Conservation (phyloP, 148 eudicot species). For the Persicaria maculosa region DNA sequence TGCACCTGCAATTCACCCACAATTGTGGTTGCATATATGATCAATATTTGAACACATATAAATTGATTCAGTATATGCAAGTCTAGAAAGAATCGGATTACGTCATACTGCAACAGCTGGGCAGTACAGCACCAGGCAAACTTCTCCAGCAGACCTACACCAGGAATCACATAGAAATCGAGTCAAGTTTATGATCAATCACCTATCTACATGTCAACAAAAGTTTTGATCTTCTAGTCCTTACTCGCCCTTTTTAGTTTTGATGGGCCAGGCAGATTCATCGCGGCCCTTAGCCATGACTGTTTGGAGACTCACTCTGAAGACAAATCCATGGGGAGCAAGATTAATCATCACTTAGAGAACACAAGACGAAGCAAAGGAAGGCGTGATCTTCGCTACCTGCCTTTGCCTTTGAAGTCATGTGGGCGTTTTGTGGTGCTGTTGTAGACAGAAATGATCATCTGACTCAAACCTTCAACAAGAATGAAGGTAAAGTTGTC, state of each 20-base stretch:
- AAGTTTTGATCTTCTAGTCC: neutral
- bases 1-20: neutral
- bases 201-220: neutral
- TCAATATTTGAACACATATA: neutral
- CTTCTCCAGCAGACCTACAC: constrained; percentile 3
- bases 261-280: neutral
- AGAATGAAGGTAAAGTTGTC: neutral
- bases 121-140: neutral
- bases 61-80: neutral
- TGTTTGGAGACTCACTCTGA: neutral
- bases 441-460: neutral
- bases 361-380: neutral
- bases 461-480: neutral
- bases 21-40: neutral
- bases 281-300: neutral
- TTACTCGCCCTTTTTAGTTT: neutral
- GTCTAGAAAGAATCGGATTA: neutral
- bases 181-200: neutral
- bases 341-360: too few species aligned
- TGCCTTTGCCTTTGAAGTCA: constrained; percentile 6
- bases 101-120: neutral
- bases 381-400: neutral
- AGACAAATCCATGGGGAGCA: neutral
- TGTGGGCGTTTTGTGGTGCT: neutral
- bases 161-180: neutral